phyloP scores from a whole-genome alignment of 2,329 filamentous ascomycete genomes.

The Cladophialophora carrionii region DNA sequence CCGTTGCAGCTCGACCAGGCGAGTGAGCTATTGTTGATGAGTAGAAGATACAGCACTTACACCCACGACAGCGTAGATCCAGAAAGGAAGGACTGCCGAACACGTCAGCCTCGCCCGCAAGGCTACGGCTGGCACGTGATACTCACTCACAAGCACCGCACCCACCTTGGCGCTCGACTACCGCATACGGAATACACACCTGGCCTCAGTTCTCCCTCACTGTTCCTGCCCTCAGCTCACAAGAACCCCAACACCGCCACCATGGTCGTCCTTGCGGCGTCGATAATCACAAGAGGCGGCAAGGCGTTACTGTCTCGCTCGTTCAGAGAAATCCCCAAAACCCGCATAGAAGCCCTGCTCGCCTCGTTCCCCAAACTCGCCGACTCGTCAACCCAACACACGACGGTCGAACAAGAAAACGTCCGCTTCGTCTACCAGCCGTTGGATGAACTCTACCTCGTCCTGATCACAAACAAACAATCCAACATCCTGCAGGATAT shows the following conservation, averaged over 20 bases:
- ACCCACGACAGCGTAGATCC: too few species aligned
- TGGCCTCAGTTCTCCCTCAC: neutral
- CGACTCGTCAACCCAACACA: conserved; percentile 94
- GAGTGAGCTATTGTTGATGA: too few species aligned
- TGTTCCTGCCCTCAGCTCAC: neutral
- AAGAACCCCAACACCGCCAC: conserved; percentile 24
- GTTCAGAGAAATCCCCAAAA: conserved; percentile 96
- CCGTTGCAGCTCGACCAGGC: too few species aligned
- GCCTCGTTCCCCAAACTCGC: conserved; percentile 98
- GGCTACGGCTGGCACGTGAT: too few species aligned
- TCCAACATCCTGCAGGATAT: conserved; percentile 99
- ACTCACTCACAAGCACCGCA: too few species aligned
- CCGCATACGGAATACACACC: neutral
- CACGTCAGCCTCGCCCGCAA: neutral
- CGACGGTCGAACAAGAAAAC: conserved; percentile 98
- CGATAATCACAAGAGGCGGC: conserved; percentile 96
- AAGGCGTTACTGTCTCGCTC: conserved; percentile 98
- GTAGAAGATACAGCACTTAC: too few species aligned
- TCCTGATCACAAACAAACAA: conserved; percentile 98
- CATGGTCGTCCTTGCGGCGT: conserved; percentile 92
- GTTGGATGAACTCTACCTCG: conserved; percentile 98
- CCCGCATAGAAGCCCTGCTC: conserved; percentile 92
- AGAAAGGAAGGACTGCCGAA: neutral
- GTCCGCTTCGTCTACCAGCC: conserved; percentile 99
- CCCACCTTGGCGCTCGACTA: neutral